Evolutionary conservation across 768 basidiomycete genomes (phyloP), one percentile per base, ranked within the genome.

Genomic region (Terana coerulea): DNA sequence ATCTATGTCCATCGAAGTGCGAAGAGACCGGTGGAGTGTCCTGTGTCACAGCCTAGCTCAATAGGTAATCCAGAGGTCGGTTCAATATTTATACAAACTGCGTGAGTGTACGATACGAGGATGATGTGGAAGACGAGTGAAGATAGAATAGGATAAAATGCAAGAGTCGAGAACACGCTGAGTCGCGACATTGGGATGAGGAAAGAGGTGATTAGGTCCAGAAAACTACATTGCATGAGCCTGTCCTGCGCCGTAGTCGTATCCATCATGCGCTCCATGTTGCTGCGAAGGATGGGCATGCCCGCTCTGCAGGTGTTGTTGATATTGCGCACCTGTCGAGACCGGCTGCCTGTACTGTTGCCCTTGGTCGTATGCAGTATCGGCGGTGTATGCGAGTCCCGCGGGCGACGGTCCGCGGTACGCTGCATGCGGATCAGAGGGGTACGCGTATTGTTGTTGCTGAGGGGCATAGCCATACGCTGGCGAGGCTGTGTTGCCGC

Each of bases 181-280:
- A 22, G 34, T 43, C 37, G 29, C 37, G 30, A 22, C 22, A 28
- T 19, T 4, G 22, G 22, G 40, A 49, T 34, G 28, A 52, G 14
- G 41, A 53, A 31, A 12, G 8, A 30, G 50, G 46, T 36, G 51
- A 49, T 12, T 29, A 26, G 53, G 19, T 49, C 35, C 52, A 33
- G 30, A 22, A 53, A 40, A 59, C 60, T 61, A 63, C 60, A 63
- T 57, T 31, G 64, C 64, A 54, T 62, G 61, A 52, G 35, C 57
- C 55, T 57, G 59, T 26, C 62, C 60, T 36, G 56, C 55, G 47
- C 47, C 48, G 46, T 64, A 58, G 50, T 58, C 59, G 53, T 64
- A 56, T 37, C 53, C 56, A 24, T 60, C 57, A 40, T 41, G 48
- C 46, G 51, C 56, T 24, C 39, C 33, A 35, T 43, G 55, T 6